These are phyloP conservation scores for Capniomyces stellatus DNA, from an alignment of 371 early-diverging fungal genomes.

Conservation along the genomic window DNA sequence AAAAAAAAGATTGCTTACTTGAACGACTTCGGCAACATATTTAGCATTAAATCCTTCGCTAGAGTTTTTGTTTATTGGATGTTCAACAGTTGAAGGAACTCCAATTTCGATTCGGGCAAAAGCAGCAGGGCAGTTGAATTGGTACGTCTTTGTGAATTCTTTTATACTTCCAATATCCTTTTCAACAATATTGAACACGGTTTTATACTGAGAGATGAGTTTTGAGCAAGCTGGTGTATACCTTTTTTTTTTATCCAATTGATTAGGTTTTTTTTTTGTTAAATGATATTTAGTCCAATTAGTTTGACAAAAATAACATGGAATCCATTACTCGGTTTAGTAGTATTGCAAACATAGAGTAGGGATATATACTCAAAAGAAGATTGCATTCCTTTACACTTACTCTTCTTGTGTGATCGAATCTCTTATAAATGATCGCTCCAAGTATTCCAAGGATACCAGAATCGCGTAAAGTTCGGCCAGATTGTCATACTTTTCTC, in stretches of 20 bases:
- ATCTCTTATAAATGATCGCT: conserved; percentile 83
- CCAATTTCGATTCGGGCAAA: conserved; percentile 19
- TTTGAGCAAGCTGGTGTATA: conserved; percentile 74
- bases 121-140: conserved; percentile 28
- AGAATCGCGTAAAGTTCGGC: conserved; percentile 86
- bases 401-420: conserved; percentile 62
- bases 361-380: no score
- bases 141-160: conserved; percentile 61
- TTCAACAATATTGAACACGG: conserved; percentile 59
- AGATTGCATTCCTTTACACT: no score
- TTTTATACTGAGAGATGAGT: conserved; percentile 82
- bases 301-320: no score
- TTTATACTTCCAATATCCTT: conserved; percentile 48
- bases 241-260: no score
- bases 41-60: conserved; percentile 31
- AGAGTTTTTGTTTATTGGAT: no score
- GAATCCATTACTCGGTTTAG: no score
- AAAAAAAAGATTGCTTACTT: no score
- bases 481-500: conserved; percentile 79
- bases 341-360: no score
- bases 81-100: conserved; percentile 23
- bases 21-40: conserved; percentile 71
- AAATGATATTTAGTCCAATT: no score
- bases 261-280: no score
- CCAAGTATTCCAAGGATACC: conserved; percentile 73